Conservation (phyloP, 768 basidiomycete species). For the Russula earlei region DNA sequence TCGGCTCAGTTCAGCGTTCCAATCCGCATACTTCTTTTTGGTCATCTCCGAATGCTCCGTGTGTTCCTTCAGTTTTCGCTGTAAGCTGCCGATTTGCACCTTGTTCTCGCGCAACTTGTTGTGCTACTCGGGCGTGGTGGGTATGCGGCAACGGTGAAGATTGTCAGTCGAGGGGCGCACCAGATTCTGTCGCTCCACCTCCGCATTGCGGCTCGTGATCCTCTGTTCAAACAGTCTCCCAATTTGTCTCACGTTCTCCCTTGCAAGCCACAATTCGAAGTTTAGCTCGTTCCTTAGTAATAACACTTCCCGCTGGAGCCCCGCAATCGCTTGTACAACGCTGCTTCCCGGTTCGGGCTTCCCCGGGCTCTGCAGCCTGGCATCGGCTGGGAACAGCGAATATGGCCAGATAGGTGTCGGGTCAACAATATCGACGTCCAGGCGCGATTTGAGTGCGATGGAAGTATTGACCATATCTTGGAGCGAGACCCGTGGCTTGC, state of each 20-base stretch:
- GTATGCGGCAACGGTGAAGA: slow-evolving; percentile 1
- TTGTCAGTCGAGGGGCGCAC: slow-evolving; percentile 34
- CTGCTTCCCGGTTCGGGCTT: slow-evolving; percentile 33
- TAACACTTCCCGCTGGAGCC: slow-evolving; percentile 66
- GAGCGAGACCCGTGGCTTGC: slow-evolving; percentile 40
- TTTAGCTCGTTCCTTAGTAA: slow-evolving; percentile 74
- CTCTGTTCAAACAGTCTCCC: slow-evolving; percentile 71
- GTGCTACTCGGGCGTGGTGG: slow-evolving; percentile 37
- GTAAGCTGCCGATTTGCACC: slow-evolving; percentile 53
- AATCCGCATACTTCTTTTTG: slow-evolving; percentile 74
- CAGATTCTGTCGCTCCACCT: slow-evolving; percentile 72
- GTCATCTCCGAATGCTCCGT: slow-evolving; percentile 62
- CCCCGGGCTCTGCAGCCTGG: slow-evolving; percentile 9
- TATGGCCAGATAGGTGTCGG: slow-evolving; percentile 46
- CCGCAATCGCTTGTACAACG: slow-evolving; percentile 56
- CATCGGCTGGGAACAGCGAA: slow-evolving; percentile 30
- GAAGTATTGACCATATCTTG: slow-evolving; percentile 68
- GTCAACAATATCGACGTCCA: slow-evolving; percentile 51
- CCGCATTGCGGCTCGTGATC: slow-evolving; percentile 62
- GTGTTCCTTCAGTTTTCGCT: slow-evolving; percentile 62
- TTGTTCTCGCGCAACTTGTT: slow-evolving; percentile 77
- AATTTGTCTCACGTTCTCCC: slow-evolving; percentile 75
- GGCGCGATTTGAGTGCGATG: slow-evolving; percentile 60
- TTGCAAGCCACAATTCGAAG: slow-evolving; percentile 75
- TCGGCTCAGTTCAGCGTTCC: slow-evolving; percentile 74